A percentile compares a stretch with the other conserved stretches of the same genome.
Conservation (phyloP, 2,329 filamentous ascomycete genomes). For the Microcyclosporella mali region DNA sequence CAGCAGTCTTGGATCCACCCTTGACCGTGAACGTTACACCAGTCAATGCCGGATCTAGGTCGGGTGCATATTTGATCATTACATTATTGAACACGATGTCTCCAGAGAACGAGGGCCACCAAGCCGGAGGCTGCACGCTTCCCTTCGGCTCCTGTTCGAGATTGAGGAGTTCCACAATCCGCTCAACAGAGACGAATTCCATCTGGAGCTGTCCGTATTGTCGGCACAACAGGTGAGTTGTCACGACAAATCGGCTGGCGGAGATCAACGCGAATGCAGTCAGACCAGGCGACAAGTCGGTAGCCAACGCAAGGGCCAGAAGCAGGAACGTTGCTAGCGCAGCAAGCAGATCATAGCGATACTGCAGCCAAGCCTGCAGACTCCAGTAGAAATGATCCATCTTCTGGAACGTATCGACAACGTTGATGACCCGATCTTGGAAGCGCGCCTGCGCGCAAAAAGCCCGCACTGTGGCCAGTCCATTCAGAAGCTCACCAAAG, state of each 20-base stretch:
- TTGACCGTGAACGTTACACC: constrained; percentile 68
- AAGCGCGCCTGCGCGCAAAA: constrained; percentile 74
- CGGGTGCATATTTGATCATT: constrained; percentile 71
- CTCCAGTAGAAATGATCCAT: constrained; percentile 96
- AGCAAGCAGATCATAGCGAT: constrained; percentile 68
- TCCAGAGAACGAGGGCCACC: constrained; percentile 68
- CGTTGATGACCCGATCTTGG: constrained; percentile 69
- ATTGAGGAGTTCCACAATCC: constrained; percentile 73
- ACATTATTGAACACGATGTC: constrained; percentile 71
- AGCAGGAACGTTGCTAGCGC: constrained; percentile 67
- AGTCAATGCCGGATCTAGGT: constrained; percentile 65
- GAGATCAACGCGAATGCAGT: constrained; percentile 78
- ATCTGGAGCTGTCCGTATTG: constrained; percentile 82
- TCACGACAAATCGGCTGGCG: constrained; percentile 60
- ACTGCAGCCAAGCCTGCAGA: constrained; percentile 76
- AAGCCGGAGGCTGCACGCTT: constrained; percentile 60
- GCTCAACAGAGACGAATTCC: constrained; percentile 85
- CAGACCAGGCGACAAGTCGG: constrained; percentile 67
- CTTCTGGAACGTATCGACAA: constrained; percentile 83
- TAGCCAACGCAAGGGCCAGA: constrained; percentile 67
- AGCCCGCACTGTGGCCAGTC: constrained; percentile 77
- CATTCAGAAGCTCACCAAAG: constrained; percentile 80
- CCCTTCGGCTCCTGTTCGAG: constrained; percentile 70
- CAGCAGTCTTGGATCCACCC: constrained; percentile 68
- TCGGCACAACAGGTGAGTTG: constrained; percentile 68